Evolutionary conservation across 2,329 filamentous ascomycete genomes (phyloP), one percentile per base, ranked within the genome.

Genomic region (Paracoccidioides brasiliensis): DNA sequence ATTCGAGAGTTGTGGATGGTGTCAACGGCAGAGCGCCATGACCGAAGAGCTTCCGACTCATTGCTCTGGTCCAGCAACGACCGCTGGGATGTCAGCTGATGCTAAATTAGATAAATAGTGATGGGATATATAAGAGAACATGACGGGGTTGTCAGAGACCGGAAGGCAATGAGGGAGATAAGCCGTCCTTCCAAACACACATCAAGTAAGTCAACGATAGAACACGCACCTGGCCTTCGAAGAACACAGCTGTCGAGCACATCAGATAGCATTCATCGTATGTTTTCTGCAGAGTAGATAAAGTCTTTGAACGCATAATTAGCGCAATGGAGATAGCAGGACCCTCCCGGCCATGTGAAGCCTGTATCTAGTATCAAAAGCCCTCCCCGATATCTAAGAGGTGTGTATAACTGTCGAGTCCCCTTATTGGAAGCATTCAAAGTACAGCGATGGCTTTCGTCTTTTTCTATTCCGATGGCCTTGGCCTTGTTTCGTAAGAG

Each of bases 191-290:
- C 43, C 28, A 46, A 46, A 14, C 22, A 30, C 28, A 35, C 3
- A 44, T 14, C 33, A 37, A 15, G 35, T 44, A 22, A 15, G 15
- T 28, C 4, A 7, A 44, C 14, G 30, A 12, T 28, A 32, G 10
- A 49, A 41, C 28, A 67, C 69, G 35, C 73, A 94, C 90, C 81
- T 94, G 86, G 69, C 85, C 83, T 74, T 98, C 93, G 70, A 95
- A 96, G 74, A 95, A 96, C 54, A 95, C 88, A 42, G 91, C 91
- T 1, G 90, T 97, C 12, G 90, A 96, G 73, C 90, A 96, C 67
- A 86, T 90, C 64, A 96, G 75, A 73, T 95, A 96, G 71, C 87
- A 90, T 71, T 97, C 90, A 75, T 97, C 91, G 74, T 97, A 97
- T 55, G 90, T 95, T 80, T 95, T 96, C 75, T 97, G 91, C 70